Evolutionary conservation across 768 basidiomycete genomes (phyloP), one percentile per base, ranked within the genome.

Genomic region (Pleurotus salmoneostramineus): DNA sequence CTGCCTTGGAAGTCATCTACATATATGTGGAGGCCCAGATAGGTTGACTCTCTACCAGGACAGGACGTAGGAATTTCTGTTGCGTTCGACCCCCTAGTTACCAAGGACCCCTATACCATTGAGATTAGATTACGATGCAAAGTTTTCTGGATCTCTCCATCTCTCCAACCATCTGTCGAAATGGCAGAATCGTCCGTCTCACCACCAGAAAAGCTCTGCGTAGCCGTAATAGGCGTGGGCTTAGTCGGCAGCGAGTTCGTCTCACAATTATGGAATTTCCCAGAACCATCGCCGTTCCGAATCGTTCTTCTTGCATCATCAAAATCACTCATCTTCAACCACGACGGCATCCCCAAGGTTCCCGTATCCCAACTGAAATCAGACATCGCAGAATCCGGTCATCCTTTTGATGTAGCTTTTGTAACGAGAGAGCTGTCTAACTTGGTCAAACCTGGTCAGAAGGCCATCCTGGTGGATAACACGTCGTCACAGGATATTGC

Each of bases 231-330:
- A 56, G 97, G 97, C 58, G 83, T 93, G 34, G 97, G 97, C 3
- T 89, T 96, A 54, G 97, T 99, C 27, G 97, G 97, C 32, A 78
- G 83, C 42, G 92, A 93, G 67, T 83, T 98, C 65, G 78, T 98
- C 69, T 71, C 79, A 43, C 97, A 98, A 71, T 79, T 98, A 21
- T 78, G 84, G 49, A 76, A 86, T 10, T 79, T 87, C 36, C 85
- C 89, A 2, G 60, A 76, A n/a, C 74, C 65, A 64, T 74, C 76
- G 31, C 81, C 79, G 6, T 85, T 91, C 76, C 78, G 73, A 50
- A 75, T 94, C 65, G 77, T 89, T 65, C 84, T 87, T 14, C 76
- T 92, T 57, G 79, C 87, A 47, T 87, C 88, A 21, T 88, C 89
- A 44, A 86, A 77, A 48, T 73, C 79, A 45, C 80, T 83, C 44